Percentiles rank a stretch among this genome's conserved stretches.
Evolutionary conservation across 257 asterid genomes (phyloP).

Genomic region (Solanum medicagineum): DNA sequence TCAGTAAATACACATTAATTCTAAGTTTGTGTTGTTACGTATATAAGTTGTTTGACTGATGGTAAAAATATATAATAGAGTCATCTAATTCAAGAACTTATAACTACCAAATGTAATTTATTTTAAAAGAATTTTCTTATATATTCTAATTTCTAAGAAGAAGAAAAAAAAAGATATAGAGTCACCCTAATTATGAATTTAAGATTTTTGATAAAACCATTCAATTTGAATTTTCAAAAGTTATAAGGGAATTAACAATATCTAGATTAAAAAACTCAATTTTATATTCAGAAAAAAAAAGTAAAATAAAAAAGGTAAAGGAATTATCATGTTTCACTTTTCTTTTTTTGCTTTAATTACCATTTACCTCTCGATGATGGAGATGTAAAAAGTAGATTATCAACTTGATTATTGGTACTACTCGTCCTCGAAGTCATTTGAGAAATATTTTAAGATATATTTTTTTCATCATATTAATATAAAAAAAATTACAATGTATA

Average conservation of each 20-base stretch:
- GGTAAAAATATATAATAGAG: neutral
- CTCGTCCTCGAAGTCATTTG: too few species aligned
- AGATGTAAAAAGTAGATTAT: neutral
- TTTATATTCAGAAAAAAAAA: neutral
- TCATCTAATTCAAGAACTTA: neutral
- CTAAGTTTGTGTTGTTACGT: neutral
- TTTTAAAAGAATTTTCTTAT: neutral
- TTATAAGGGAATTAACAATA: neutral
- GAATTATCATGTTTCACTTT: neutral
- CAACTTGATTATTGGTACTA: neutral
- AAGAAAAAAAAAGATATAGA: neutral
- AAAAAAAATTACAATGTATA: too few species aligned
- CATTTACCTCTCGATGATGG: neutral
- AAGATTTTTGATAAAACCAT: neutral
- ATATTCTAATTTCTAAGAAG: neutral
- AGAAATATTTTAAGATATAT: too few species aligned
- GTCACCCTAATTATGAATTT: too few species aligned
- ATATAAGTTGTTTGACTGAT: neutral
- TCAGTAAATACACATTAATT: neutral
- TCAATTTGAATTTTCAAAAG: neutral
- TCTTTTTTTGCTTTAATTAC: too few species aligned
- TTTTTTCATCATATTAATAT: too few species aligned
- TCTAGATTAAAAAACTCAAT: neutral
- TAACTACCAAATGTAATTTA: neutral
- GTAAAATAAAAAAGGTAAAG: neutral